These are phyloP conservation scores for Hortiboletus rubellus DNA, from an alignment of 1,284 basidiomycete genomes.

Conservation along the genomic window DNA sequence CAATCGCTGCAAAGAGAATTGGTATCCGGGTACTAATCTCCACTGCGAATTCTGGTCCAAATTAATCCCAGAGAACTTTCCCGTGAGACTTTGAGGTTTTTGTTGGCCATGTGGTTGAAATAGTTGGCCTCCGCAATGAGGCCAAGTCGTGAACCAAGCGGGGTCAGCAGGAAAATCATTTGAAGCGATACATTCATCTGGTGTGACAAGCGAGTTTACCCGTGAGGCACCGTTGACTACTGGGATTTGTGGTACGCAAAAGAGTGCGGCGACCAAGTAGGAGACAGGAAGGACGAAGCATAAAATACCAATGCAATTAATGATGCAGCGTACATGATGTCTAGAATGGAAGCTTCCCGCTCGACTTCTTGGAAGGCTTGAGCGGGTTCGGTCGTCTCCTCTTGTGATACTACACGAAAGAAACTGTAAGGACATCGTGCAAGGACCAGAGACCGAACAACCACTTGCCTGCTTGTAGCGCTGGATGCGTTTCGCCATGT, in stretches of 20 bases:
- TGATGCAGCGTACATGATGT: conserved; percentile 5
- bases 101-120: too few species aligned
- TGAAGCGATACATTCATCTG: neutral
- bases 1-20: too few species aligned
- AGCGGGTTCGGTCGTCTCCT: conserved; percentile 55
- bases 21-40: too few species aligned
- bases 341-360: conserved; percentile 54
- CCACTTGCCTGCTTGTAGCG: conserved; percentile 61
- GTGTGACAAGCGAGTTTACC: neutral
- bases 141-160: neutral
- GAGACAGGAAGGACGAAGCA: neutral
- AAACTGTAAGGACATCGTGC: conserved; percentile 1
- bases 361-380: conserved; percentile 46
- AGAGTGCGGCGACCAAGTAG: neutral
- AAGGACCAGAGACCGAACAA: neutral
- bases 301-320: neutral
- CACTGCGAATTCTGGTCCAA: too few species aligned
- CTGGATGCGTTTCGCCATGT: conserved; percentile 63
- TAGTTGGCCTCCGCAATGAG: too few species aligned
- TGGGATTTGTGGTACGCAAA: neutral
- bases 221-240: neutral
- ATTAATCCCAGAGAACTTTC: too few species aligned
- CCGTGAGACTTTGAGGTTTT: too few species aligned
- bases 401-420: conserved; percentile 46
- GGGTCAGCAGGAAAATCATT: neutral